phyloP scores from a whole-genome alignment of 2,329 filamentous ascomycete species.

The Exophiala phaeomuriformis region DNA sequence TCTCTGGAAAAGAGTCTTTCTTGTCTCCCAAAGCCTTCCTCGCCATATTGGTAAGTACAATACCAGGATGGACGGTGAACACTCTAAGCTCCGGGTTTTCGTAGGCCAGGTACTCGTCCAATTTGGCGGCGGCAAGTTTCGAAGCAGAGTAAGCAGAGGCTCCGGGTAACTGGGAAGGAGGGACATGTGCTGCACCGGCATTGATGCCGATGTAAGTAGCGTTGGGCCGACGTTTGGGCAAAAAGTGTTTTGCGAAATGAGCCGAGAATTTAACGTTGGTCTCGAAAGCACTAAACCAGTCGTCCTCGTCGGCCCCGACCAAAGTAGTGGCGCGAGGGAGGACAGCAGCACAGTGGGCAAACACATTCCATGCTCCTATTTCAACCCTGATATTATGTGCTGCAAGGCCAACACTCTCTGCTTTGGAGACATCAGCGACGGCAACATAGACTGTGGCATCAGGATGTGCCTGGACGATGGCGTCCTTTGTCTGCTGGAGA shows the following conservation, averaged over 20 bases:
- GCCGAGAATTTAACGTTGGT: slow-evolving; percentile 43
- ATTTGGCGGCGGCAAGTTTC: slow-evolving; percentile 38
- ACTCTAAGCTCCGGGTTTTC: slow-evolving; percentile 39
- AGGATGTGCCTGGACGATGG: slow-evolving; percentile 14
- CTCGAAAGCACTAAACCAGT: slow-evolving; percentile 41
- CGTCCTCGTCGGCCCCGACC: slow-evolving; percentile 32
- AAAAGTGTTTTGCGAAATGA: slow-evolving; percentile 35
- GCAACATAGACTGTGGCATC: slow-evolving; percentile 35
- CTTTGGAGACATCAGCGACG: slow-evolving; percentile 39
- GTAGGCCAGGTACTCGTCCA: slow-evolving; percentile 38
- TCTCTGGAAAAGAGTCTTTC: slow-evolving; percentile 16
- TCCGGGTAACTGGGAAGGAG: slow-evolving; percentile 4
- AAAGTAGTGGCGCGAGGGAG: slow-evolving; percentile 28
- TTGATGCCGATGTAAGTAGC: slow-evolving; percentile 34
- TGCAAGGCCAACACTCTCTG: slow-evolving; percentile 33
- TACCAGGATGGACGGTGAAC: slow-evolving; percentile 38
- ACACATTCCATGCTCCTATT: slow-evolving; percentile 38
- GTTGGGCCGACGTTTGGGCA: slow-evolving; percentile 31
- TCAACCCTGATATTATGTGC: slow-evolving; percentile 30
- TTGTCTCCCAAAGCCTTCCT: slow-evolving; percentile 18
- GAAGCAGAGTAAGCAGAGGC: slow-evolving; percentile 36
- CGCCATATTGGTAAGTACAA: slow-evolving; percentile 32
- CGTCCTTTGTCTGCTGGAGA: slow-evolving; percentile 29
- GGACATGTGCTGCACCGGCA: slow-evolving; percentile 8
- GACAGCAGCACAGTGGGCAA: slow-evolving; percentile 44